Conservation (phyloP, 2,329 filamentous ascomycete species). For the Fusarium sp. region DNA sequence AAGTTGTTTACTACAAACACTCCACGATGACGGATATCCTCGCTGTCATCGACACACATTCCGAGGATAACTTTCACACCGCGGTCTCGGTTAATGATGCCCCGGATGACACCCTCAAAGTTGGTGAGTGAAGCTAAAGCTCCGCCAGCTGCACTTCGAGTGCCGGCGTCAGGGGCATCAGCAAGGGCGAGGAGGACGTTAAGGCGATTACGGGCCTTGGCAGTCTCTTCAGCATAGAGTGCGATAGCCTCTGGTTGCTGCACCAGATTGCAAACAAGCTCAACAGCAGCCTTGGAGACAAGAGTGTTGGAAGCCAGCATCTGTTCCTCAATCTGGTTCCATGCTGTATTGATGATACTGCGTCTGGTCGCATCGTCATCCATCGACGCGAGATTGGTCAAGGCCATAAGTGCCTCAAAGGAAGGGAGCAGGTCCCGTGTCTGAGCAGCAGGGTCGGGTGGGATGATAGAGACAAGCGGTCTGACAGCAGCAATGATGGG, state of each 20-base stretch:
- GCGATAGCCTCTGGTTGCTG: constrained; percentile 72
- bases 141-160: constrained; percentile 85
- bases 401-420: constrained; percentile 89
- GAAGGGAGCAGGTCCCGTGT: constrained; percentile 83
- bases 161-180: constrained; percentile 83
- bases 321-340: constrained; percentile 82
- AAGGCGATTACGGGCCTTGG: constrained; percentile 76
- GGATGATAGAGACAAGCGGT: constrained; percentile 79
- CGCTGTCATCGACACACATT: constrained; percentile 77
- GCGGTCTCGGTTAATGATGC: constrained; percentile 74
- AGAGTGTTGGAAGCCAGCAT: constrained; percentile 78
- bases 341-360: constrained; percentile 77
- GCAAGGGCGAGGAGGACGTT: constrained; percentile 88
- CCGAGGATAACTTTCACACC: constrained; percentile 82
- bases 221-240: constrained; percentile 73
- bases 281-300: constrained; percentile 83
- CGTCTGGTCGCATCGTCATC: constrained; percentile 72
- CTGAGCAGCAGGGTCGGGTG: constrained; percentile 68
- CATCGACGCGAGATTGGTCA: constrained; percentile 91
- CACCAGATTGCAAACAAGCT: constrained; percentile 91
- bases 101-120: constrained; percentile 77
- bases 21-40: constrained; percentile 76
- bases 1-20: constrained; percentile 80
- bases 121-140: constrained; percentile 85
- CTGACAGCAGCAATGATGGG: constrained; percentile 83